phyloP scores from a whole-genome alignment of 2,329 filamentous ascomycete genomes.

The Thyridium curvatum region DNA sequence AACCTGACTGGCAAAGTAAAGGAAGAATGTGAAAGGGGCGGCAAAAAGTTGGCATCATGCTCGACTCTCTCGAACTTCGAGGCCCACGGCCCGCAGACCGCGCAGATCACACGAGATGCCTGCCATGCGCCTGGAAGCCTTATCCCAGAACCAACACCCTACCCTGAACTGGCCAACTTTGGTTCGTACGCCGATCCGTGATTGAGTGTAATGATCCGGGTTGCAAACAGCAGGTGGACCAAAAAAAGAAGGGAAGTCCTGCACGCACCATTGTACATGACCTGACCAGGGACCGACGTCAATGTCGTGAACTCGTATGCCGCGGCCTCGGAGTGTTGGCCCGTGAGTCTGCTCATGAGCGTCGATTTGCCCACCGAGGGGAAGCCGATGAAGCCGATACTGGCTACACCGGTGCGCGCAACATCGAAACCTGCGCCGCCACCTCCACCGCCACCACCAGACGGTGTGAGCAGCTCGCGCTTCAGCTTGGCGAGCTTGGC shows the following conservation, averaged over 20 bases:
- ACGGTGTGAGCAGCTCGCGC: conserved; percentile 85
- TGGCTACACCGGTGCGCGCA: conserved; percentile 92
- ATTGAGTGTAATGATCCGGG: too few relatives aligned
- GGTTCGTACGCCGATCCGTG: too few relatives aligned
- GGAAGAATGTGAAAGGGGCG: too few relatives aligned
- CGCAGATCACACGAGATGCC: too few relatives aligned
- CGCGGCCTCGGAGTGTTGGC: conserved; percentile 93
- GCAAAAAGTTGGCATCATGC: too few relatives aligned
- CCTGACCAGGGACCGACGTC: conserved; percentile 94
- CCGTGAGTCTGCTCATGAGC: conserved; percentile 88
- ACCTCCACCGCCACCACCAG: conserved; percentile 72
- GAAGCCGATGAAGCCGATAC: conserved; percentile 96
- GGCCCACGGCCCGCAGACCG: too few relatives aligned
- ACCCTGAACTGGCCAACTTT: too few relatives aligned
- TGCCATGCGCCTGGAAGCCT: too few relatives aligned
- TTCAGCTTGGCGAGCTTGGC: conserved; percentile 98
- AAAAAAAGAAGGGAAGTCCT: background rate
- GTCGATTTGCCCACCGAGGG: conserved; percentile 98
- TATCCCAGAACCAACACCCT: too few relatives aligned
- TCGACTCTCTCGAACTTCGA: too few relatives aligned
- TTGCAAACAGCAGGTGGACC: background rate
- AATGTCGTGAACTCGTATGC: conserved; percentile 99
- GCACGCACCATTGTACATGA: conserved; percentile 75
- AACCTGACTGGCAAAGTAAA: too few relatives aligned
- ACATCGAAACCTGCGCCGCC: conserved; percentile 92